Percentiles rank a stretch among this genome's conserved stretches.
These are phyloP conservation scores for Solanum corneliomulleri DNA, from an alignment of 257 asterid species.

Conservation along the genomic window DNA sequence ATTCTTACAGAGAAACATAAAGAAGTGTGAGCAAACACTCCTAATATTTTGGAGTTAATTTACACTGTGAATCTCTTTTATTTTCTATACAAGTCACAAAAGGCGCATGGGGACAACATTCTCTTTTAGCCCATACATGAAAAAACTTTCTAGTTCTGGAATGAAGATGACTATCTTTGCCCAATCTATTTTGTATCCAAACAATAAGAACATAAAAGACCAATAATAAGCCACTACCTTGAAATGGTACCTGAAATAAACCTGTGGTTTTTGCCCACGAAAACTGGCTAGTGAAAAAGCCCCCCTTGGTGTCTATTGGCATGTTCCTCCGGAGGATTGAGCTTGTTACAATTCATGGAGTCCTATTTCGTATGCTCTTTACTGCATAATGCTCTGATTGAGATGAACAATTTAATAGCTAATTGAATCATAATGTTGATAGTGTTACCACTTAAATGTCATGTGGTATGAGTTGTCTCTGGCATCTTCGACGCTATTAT, in stretches of 20 bases:
- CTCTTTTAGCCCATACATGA: neutral
- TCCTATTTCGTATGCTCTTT: neutral
- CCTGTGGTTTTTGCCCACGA: neutral
- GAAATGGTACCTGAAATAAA: neutral
- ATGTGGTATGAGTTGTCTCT: neutral
- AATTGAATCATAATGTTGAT: neutral
- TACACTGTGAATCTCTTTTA: neutral
- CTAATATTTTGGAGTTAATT: neutral
- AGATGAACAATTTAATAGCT: neutral
- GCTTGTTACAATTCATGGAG: neutral
- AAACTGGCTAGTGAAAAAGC: neutral
- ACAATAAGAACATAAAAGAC: neutral
- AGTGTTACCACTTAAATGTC: neutral
- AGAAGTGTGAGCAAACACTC: neutral
- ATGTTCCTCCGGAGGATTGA: neutral
- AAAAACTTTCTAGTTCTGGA: neutral
- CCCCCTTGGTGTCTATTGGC: neutral
- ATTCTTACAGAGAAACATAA: neutral
- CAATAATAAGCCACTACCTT: neutral
- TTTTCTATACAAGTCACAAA: neutral
- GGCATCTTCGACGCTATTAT: neutral
- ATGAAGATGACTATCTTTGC: neutral
- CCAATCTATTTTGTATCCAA: neutral
- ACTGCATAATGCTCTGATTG: neutral
- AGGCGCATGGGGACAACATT: neutral